Conservation (phyloP, 2,329 filamentous ascomycete species). For the Aspergillus bombycis region DNA sequence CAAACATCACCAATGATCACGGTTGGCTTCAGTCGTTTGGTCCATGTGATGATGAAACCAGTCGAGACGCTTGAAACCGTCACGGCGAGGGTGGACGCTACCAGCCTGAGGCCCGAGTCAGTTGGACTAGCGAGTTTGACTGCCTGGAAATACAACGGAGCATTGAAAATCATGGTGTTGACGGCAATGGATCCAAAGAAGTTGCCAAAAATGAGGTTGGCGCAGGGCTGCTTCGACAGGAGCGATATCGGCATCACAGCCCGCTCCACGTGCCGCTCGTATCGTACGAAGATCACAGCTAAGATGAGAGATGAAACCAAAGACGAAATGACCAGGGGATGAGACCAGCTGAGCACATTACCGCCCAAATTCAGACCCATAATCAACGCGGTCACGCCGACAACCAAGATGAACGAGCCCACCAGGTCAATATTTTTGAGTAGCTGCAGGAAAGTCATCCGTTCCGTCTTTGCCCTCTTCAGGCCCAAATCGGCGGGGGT, state of each 20-base stretch:
- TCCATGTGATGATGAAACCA: slow-evolving; percentile 65
- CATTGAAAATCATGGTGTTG: slow-evolving; percentile 67
- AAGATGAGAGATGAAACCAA: slow-evolving; percentile 46
- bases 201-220: slow-evolving; percentile 55
- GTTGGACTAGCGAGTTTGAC: slow-evolving; percentile 72
- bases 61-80: slow-evolving; percentile 60
- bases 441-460: slow-evolving; percentile 45
- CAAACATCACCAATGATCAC: slow-evolving; percentile 55
- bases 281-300: slow-evolving; percentile 43
- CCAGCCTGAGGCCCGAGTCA: slow-evolving; percentile 70
- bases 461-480: slow-evolving; percentile 45
- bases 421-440: slow-evolving; percentile 54
- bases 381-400: slow-evolving; percentile 53
- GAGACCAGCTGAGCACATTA: slow-evolving; percentile 55
- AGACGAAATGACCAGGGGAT: slow-evolving; percentile 54
- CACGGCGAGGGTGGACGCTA: slow-evolving; percentile 63
- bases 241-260: slow-evolving; percentile 56
- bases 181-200: slow-evolving; percentile 55
- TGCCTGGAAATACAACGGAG: slow-evolving; percentile 76
- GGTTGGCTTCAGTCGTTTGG: slow-evolving; percentile 63
- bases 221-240: slow-evolving; percentile 50
- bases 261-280: slow-evolving; percentile 48
- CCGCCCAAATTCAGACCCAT: slow-evolving; percentile 57
- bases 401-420: slow-evolving; percentile 52
- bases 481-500: slow-evolving; percentile 51